Conservation (phyloP, 78 protist genomes). For the Goniomonas avonlea region DNA sequence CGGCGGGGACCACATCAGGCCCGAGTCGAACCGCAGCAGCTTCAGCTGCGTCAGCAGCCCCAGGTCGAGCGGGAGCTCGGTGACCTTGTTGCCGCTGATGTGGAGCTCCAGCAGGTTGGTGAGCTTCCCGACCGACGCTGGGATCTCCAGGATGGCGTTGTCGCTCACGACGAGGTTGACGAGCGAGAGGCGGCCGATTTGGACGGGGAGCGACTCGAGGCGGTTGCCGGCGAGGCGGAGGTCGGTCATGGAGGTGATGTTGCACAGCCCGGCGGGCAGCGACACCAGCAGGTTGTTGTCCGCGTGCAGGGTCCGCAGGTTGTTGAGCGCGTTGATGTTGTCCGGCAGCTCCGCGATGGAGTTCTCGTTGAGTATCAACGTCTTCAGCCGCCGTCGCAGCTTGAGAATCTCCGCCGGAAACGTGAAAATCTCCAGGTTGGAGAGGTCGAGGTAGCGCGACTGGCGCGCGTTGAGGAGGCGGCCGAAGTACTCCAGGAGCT, state of each 20-base stretch:
- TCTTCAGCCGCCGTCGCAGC: neutral
- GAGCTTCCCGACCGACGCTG: neutral
- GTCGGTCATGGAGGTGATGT: neutral
- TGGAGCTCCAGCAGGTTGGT: neutral
- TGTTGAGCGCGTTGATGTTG: neutral
- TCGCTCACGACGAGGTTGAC: too few relatives aligned
- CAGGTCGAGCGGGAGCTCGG: neutral
- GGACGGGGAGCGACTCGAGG: constrained; percentile 12
- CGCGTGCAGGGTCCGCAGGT: constrained; percentile 9
- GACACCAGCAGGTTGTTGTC: neutral
- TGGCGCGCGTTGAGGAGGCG: neutral
- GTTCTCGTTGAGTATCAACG: neutral
- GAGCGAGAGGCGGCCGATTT: neutral
- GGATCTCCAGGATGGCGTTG: neutral
- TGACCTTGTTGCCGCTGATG: neutral
- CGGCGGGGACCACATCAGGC: too few relatives aligned
- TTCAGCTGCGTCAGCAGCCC: neutral
- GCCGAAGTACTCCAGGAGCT: neutral
- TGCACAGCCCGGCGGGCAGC: constrained; percentile 18
- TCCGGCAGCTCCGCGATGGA: neutral
- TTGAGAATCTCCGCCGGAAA: neutral
- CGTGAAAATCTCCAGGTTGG: constrained; percentile 10
- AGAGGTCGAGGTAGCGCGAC: neutral
- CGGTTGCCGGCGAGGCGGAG: constrained; percentile 22
- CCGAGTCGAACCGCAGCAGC: constrained; percentile 14